Evolutionary conservation across 2,329 filamentous ascomycete species (phyloP).

Genomic region (Phyllosticta paracitricarpa): DNA sequence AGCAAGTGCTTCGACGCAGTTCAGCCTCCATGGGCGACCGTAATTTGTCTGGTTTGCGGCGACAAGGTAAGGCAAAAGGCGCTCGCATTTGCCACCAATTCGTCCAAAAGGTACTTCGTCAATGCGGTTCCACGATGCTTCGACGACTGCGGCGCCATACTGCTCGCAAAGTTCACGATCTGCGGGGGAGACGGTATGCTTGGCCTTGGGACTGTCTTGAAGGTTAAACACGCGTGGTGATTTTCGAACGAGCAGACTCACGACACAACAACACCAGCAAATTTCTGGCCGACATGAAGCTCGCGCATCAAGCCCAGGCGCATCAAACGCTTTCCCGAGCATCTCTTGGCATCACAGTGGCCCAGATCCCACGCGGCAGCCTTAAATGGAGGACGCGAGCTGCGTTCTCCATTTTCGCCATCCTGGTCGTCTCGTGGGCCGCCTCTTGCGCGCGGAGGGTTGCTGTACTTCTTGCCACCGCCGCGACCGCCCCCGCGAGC

Average conservation of each 20-base stretch:
- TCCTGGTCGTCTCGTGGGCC: slow-evolving; percentile 37
- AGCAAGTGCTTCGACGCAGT: slow-evolving; percentile 90
- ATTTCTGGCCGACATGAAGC: slow-evolving; percentile 82
- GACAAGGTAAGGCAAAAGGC: slow-evolving; percentile 85
- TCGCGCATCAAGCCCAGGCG: slow-evolving; percentile 87
- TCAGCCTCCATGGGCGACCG: slow-evolving; percentile 86
- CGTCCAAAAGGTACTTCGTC: slow-evolving; percentile 82
- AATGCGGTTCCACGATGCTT: slow-evolving; percentile 92
- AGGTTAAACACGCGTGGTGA: neutral
- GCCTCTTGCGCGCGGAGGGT: slow-evolving; percentile 47
- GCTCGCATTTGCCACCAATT: slow-evolving; percentile 88
- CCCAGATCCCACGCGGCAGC: slow-evolving; percentile 97
- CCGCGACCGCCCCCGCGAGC: slow-evolving; percentile 33
- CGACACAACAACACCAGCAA: slow-evolving; percentile 84
- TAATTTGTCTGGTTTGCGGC: slow-evolving; percentile 97
- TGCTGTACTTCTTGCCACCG: slow-evolving; percentile 57
- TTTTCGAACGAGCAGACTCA: slow-evolving; percentile 21
- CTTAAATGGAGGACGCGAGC: slow-evolving; percentile 51
- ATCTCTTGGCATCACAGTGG: slow-evolving; percentile 94
- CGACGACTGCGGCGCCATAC: slow-evolving; percentile 88
- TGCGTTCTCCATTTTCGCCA: slow-evolving; percentile 24
- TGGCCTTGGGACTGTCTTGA: slow-evolving; percentile 61
- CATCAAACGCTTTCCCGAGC: slow-evolving; percentile 92
- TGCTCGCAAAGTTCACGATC: slow-evolving; percentile 75
- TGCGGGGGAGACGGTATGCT: slow-evolving; percentile 70